Base-by-base conservation (phyloP, 768 basidiomycete species). In the Mycena maculata region DNA sequence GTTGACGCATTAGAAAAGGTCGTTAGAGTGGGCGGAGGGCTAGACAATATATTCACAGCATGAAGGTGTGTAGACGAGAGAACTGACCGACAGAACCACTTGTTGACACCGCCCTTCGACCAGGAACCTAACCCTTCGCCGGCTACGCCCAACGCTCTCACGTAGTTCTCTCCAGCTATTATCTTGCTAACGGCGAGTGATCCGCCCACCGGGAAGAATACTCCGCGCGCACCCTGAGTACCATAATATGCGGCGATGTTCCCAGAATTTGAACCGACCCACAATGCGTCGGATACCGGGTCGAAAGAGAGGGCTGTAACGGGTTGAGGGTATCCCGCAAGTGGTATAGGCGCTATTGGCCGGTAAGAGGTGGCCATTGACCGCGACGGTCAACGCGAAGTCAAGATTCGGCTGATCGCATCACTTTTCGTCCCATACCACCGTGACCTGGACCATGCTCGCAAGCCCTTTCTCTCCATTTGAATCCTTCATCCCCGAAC, bases 261-360 rank as follows among this genome's bases (percentile, higher is more conserved):
- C 4, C 97, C 96, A 30, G 86, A 79, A 63, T 89, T 87, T 11
- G 87, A 84, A 31, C 96, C 96, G 50, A 91, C 83, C 95, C 96
- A 98, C 38, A 99, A 81, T 8, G 91, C 88, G 77, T 98, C 96
- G 0, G 94, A 93, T 23, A 92, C 90, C 10, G 95, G 92, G 78
- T 99, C 97, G 76, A 99, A 96, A 0, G 90, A 87, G 62, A 98
- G 83, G 0, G 94, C 87, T 25, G 92, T 90, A 52, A 92, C 83
- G 27, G 90, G 85, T 71, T 87, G 86, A 30, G 76, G 76, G 68
- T 81, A 84, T 41, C 60, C 67, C n/a, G 73, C 53, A 55, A 76
- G 71, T 41, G 80, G 65, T 70, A 82, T 78, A 36, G 79, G 72
- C 60, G 77, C 53, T 27, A 81, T 74, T 13, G 78, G 75, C 63